A percentile compares a stretch with the other conserved stretches of the same genome.
Evolutionary conservation across 2,329 filamentous ascomycete genomes (phyloP).

Genomic region (Ceratocystis eucalypticola): DNA sequence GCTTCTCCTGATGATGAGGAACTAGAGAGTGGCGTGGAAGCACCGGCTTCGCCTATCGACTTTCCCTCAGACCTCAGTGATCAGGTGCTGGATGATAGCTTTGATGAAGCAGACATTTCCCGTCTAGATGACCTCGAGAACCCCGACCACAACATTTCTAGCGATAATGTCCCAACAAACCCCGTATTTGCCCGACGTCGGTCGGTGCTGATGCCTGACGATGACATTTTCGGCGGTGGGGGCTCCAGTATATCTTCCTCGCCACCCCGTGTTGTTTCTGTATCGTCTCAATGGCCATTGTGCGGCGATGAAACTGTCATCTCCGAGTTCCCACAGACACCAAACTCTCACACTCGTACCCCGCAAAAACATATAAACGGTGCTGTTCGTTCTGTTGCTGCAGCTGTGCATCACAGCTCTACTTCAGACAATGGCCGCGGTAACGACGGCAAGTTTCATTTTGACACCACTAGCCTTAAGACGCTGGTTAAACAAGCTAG

Average conservation of each 20-base stretch:
- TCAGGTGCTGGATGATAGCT: constrained; percentile 26
- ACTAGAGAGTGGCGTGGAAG: constrained; percentile 29
- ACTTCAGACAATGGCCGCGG: constrained; percentile 27
- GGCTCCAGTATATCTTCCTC: constrained; percentile 12
- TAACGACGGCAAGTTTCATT: constrained; percentile 43
- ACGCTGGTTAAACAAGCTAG: constrained; percentile 50
- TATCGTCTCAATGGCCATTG: constrained; percentile 15
- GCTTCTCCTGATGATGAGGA: constrained; percentile 56
- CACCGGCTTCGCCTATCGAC: constrained; percentile 30
- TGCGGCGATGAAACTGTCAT: constrained; percentile 12
- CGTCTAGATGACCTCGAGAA: constrained; percentile 8
- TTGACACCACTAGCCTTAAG: constrained; percentile 55
- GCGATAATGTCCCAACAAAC: not conserved
- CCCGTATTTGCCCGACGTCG: constrained; percentile 31
- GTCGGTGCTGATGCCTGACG: constrained; percentile 52
- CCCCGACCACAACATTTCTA: constrained; percentile 2
- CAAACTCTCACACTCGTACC: constrained; percentile 18
- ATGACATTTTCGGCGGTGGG: constrained; percentile 47
- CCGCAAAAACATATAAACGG: constrained; percentile 31
- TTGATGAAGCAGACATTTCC: constrained; percentile 10
- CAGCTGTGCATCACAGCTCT: constrained; percentile 46
- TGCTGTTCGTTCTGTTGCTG: constrained; percentile 48
- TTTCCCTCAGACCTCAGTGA: constrained; percentile 31
- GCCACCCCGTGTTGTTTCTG: constrained; percentile 1
- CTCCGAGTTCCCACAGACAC: constrained; percentile 28